Conservation (phyloP, 257 asterid genomes). For the Capsicum baccatum region DNA sequence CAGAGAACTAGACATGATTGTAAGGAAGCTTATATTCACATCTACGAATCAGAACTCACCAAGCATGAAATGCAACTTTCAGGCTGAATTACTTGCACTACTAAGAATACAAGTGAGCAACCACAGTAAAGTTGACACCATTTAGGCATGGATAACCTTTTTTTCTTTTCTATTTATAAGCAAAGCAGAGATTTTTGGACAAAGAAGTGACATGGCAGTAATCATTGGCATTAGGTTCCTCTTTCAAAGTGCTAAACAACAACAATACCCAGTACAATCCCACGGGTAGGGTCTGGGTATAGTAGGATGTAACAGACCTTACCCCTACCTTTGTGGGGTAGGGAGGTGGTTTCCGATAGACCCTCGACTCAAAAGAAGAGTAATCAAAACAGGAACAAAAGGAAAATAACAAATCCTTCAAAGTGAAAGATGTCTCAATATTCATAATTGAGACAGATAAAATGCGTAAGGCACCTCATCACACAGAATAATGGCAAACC, state of each 20-base stretch:
- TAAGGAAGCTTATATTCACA: neutral
- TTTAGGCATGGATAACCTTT: neutral
- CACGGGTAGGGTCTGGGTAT: neutral
- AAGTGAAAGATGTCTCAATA: neutral
- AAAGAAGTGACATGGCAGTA: conserved; percentile 19
- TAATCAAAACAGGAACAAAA: neutral
- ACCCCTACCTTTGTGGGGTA: neutral
- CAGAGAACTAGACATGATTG: conserved; percentile 15
- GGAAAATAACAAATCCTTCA: neutral
- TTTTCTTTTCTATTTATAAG: neutral
- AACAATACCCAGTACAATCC: neutral
- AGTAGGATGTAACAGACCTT: neutral
- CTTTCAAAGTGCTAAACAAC: neutral
- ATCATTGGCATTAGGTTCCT: conserved; percentile 1
- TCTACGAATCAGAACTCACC: conserved; percentile 22
- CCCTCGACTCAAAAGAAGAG: neutral
- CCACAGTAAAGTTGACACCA: neutral
- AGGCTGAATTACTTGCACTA: neutral
- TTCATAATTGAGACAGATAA: conserved; percentile 12
- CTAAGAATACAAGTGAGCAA: conserved; percentile 7
- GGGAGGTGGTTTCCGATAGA: neutral
- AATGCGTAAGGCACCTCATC: conserved; percentile 3
- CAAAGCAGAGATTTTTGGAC: neutral
- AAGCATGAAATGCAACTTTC: conserved; percentile 10
- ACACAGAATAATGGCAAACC: neutral